Base-by-base conservation (phyloP, 371 early-diverging fungal species). In the Saksenaea vasiformis region DNA sequence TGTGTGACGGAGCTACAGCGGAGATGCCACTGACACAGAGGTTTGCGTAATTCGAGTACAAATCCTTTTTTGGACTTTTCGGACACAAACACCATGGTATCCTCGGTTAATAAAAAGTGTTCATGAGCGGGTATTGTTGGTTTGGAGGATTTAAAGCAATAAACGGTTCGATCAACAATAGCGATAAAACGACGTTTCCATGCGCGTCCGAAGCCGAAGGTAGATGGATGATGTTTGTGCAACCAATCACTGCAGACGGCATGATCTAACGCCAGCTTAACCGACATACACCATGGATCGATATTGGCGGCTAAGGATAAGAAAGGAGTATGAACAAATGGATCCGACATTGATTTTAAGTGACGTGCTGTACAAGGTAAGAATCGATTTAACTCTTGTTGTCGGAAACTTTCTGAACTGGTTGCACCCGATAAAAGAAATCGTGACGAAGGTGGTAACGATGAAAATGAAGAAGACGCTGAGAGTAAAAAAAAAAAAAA, bases 71-170 rank as follows among this genome's bases (percentile, higher is more conserved):
- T 74, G 43, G 78, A 80, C 36, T 76, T 77, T 68, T 80, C 81
- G 1, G 78, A 72, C 3, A 78, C 74, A 65, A 80, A 80, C 0
- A 78, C 74, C 61, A 74, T 69, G 1, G 81, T 80, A 39, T 80
- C 78, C 17, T 71, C 69, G 1, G 81, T 76, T 22, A 80, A 55
- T 10, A 69, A 36, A 64, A 80, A 78, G 24, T 78, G 73, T n/a
- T 80, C 81, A 34, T 65, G 72, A 3, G 70, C 68, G 13, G 77
- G 73, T 7, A 41, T 55, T 3, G 74, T 76, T 11, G 74, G 34
- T 61, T 80, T 80, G 31, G 61, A 39, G 5, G 73, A 65, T 65
- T 78, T 80, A 61, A 74, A 80, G 15, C 71, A 54, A 27, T 69
- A 74, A 15, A 80, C 69, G 9, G 68, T 69, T 15, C 64, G 61